A percentile compares a stretch with the other conserved stretches of the same genome.
phyloP scores from a whole-genome alignment of 106 monocot genomes.

The Agapanthus africanus region DNA sequence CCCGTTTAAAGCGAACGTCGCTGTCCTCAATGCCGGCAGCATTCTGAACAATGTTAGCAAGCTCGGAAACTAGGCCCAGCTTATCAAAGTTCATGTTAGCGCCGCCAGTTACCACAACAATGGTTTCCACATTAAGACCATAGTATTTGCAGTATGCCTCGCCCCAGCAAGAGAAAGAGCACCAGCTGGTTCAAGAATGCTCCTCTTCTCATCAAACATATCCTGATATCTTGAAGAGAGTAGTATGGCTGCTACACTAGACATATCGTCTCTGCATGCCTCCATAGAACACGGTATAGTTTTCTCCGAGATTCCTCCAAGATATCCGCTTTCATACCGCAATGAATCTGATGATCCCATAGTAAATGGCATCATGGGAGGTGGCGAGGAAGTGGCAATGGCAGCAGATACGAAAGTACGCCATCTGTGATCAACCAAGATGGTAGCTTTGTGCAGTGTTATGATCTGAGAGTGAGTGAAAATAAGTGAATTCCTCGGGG shows the following conservation, averaged over 20 bases:
- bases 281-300: background rate
- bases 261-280: background rate
- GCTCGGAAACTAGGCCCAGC: constrained; percentile 88
- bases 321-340: too few relatives aligned
- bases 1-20: too few relatives aligned
- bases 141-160: constrained; percentile 99
- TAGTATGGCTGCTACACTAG: constrained; percentile 14
- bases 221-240: constrained; percentile 83
- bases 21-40: too few relatives aligned
- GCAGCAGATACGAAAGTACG: background rate
- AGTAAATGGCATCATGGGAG: background rate
- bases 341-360: background rate
- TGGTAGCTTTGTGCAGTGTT: too few relatives aligned
- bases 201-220: constrained; percentile 99
- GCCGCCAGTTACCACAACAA: constrained; percentile 91
- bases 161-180: constrained; percentile 92
- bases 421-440: too few relatives aligned
- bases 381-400: background rate
- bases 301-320: too few relatives aligned
- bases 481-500: background rate
- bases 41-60: constrained; percentile 98
- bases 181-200: constrained; percentile 96
- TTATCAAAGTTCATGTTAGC: constrained; percentile 99
- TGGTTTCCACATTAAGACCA: constrained; percentile 61
- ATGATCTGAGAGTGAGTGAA: background rate